Evolutionary conservation across 768 basidiomycete species (phyloP), one percentile per base, ranked within the genome.

Genomic region (Pholiota molesta): DNA sequence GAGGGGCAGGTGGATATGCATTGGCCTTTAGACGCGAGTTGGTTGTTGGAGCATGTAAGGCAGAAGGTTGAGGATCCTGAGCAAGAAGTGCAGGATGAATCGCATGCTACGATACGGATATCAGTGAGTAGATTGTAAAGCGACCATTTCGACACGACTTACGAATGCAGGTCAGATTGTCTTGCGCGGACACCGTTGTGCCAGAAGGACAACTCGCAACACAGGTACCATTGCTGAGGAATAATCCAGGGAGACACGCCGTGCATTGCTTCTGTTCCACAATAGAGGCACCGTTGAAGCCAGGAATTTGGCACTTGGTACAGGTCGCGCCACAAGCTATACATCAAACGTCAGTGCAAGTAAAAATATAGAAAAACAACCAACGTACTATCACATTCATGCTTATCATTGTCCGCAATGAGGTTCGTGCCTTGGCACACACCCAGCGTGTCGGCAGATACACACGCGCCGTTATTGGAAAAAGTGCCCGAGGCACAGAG

Each of bases 271-370:
- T 78, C 62, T 90, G 80, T 42, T 81, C 74, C 42, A 87, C 77
- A 0, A 86, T 86, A 8, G 92, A 92, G 1, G 83, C 83, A 11
- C 81, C 78, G 55, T 69, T 87, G 68, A 95, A 95, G 63, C 81
- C 83, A 2, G 89, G 80, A 64, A 92, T 92, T 59, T 82, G 76
- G 75, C 94, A 95, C 6, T 84, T 79, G 1, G 86, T 88, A 71
- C 93, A 95, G 66, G 88, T 90, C 0, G 88, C 75, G 2, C 91
- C 91, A 68, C 94, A 94, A 59, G 81, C 91, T 93, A 59, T 13
- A 58, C 28, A 65, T 33, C 52, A 28, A 7, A 42, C 55, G 23
- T 39, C 17, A 52, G 62, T 35, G 51, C 59, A 40, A 65, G 47
- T 54, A 45, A 63, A 31, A n/a, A 26, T 14, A 52, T 19, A 17